Evolutionary conservation across 2,329 filamentous ascomycete genomes (phyloP).

Genomic region (Talaromyces atroroseus): DNA sequence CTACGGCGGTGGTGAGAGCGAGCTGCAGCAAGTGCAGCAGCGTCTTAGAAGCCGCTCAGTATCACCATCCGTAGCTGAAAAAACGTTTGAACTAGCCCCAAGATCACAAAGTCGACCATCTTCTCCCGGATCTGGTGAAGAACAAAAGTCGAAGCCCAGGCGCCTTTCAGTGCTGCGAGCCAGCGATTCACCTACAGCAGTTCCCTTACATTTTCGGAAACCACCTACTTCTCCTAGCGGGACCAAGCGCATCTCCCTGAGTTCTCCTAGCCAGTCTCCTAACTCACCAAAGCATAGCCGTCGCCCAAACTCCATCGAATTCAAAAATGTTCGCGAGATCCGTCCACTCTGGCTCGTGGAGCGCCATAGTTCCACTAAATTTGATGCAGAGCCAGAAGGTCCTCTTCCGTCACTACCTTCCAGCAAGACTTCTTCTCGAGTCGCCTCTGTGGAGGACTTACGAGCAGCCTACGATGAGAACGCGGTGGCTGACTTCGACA

Average conservation of each 20-base stretch:
- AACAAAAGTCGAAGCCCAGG: constrained; percentile 19
- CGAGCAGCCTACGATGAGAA: constrained; percentile 23
- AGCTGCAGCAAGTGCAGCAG: constrained; percentile 20
- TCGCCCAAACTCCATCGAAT: constrained; percentile 48
- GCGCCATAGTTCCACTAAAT: constrained; percentile 45
- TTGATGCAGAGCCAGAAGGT: constrained; percentile 35
- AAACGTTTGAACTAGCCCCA: constrained; percentile 22
- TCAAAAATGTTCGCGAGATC: constrained; percentile 58
- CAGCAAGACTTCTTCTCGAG: constrained; percentile 45
- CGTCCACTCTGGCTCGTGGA: constrained; percentile 80
- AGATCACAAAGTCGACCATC: constrained; percentile 32
- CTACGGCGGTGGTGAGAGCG: constrained; percentile 13
- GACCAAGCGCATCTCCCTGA: constrained; percentile 35
- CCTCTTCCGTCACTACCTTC: constrained; percentile 47
- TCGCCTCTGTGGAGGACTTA: constrained; percentile 42
- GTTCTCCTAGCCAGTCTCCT: constrained; percentile 32
- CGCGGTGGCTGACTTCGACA: constrained; percentile 15
- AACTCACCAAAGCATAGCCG: constrained; percentile 41
- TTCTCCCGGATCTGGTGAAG: constrained; percentile 23
- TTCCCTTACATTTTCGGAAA: constrained; percentile 53
- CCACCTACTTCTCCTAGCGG: constrained; percentile 43
- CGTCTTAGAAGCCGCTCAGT: constrained; percentile 29
- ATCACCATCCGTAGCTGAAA: constrained; percentile 27
- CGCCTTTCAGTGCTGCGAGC: constrained; percentile 25
- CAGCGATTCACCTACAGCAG: constrained; percentile 47